Evolutionary conservation across 2,329 filamentous ascomycete species (phyloP).

Genomic region (Exutisphaerella laricina): DNA sequence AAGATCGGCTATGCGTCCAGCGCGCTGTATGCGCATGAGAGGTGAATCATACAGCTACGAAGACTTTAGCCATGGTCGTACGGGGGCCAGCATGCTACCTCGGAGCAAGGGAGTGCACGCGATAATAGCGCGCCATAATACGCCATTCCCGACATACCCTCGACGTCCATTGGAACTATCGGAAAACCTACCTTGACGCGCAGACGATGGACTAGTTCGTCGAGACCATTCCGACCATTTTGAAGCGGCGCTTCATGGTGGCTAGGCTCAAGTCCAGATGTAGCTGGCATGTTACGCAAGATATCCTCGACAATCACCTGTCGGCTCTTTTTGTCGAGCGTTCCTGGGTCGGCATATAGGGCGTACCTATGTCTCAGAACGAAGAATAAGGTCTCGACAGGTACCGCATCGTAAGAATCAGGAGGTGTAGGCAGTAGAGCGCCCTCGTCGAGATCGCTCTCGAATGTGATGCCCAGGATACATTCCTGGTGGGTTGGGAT

Average conservation of each 20-base stretch:
- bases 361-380: neutral
- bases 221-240: too few species aligned
- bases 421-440: neutral
- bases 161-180: too few species aligned
- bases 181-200: too few species aligned
- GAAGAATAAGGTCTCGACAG: slow-evolving; percentile 3
- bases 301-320: slow-evolving; percentile 2
- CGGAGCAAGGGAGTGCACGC: too few species aligned
- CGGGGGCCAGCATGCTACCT: too few species aligned
- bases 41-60: neutral
- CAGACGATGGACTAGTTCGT: too few species aligned
- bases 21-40: neutral
- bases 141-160: too few species aligned
- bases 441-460: slow-evolving; percentile 3
- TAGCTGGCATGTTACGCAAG: neutral
- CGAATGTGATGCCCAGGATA: slow-evolving; percentile 17
- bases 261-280: too few species aligned
- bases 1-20: slow-evolving; percentile 2
- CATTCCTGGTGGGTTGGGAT: slow-evolving; percentile 41
- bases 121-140: too few species aligned
- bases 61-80: too few species aligned
- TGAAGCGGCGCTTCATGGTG: too few species aligned
- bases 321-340: neutral
- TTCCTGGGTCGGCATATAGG: neutral
- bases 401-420: neutral